Percentiles rank a stretch among this genome's conserved stretches.
phyloP scores from a whole-genome alignment of 2,329 filamentous ascomycete species.

The Rhynchosporium secalis region DNA sequence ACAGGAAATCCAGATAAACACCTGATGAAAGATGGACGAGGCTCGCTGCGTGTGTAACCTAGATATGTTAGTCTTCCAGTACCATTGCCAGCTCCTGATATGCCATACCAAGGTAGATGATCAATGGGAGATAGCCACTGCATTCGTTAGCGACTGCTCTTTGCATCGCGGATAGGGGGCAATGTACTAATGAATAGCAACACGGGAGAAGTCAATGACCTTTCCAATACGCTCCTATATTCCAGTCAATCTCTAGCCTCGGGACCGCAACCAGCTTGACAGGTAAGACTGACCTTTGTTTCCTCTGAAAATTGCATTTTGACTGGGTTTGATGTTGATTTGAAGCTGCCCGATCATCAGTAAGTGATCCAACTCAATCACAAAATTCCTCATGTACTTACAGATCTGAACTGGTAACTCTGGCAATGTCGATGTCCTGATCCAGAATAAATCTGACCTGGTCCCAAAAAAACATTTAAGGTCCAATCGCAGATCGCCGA shows the following conservation, averaged over 20 bases:
- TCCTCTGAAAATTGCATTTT: conserved; percentile 77
- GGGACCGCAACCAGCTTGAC: neutral
- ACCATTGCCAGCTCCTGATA: conserved; percentile 17
- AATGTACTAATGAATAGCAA: conserved; percentile 91
- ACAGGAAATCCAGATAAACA: conserved; percentile 39
- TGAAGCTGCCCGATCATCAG: conserved; percentile 25
- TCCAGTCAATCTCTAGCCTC: conserved; percentile 27
- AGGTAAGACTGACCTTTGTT: conserved; percentile 70
- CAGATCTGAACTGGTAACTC: conserved; percentile 9
- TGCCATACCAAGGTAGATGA: conserved; percentile 85
- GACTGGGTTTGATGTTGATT: conserved; percentile 21
- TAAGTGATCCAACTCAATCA: neutral
- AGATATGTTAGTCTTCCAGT: conserved; percentile 29
- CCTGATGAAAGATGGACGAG: conserved; percentile 78
- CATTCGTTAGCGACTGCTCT: conserved; percentile 40
- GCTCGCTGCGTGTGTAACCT: conserved; percentile 95
- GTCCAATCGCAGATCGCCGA: conserved; percentile 20
- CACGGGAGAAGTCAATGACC: conserved; percentile 90
- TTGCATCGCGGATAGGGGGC: conserved; percentile 1
- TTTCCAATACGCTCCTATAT: conserved; percentile 92
- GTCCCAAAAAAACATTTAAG: conserved; percentile 24
- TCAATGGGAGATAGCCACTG: conserved; percentile 93
- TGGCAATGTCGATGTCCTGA: conserved; percentile 12
- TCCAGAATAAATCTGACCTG: conserved; percentile 13
- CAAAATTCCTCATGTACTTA: conserved; percentile 12